These are phyloP conservation scores for Scedosporium apiospermum DNA, from an alignment of 2,329 filamentous ascomycete species.

Conservation along the genomic window DNA sequence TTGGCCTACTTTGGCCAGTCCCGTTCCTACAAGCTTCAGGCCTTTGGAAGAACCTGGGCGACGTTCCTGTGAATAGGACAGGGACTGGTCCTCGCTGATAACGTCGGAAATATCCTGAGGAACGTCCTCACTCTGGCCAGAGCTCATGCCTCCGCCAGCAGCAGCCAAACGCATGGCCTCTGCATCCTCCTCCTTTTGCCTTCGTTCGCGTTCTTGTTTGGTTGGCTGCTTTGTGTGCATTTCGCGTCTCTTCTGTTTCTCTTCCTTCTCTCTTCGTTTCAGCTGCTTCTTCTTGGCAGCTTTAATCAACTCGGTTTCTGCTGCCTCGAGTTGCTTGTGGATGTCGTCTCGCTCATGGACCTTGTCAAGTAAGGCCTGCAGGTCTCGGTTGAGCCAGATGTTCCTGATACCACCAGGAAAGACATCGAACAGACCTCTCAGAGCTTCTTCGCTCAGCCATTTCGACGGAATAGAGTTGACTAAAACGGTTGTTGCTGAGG, in stretches of 20 bases:
- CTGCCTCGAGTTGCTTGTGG: conserved; percentile 63
- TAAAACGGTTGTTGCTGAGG: conserved; percentile 90
- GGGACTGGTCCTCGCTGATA: conserved; percentile 25
- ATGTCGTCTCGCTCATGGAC: conserved; percentile 65
- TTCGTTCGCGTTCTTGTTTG: conserved; percentile 39
- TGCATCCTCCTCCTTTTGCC: conserved; percentile 37
- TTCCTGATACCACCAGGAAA: conserved; percentile 93
- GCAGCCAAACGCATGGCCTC: conserved; percentile 42
- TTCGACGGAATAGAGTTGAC: conserved; percentile 84
- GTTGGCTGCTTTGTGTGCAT: conserved; percentile 36
- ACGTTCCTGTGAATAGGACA: neutral
- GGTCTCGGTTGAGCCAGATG: conserved; percentile 92
- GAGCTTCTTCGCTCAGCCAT: conserved; percentile 77
- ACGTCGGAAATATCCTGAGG: conserved; percentile 41
- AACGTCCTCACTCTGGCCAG: conserved; percentile 42
- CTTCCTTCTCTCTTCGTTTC: conserved; percentile 55
- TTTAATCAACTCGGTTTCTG: conserved; percentile 77
- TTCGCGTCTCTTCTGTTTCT: conserved; percentile 52
- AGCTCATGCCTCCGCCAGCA: conserved; percentile 36
- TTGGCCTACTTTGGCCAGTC: conserved; percentile 24
- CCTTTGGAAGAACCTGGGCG: conserved; percentile 14
- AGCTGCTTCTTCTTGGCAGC: conserved; percentile 69
- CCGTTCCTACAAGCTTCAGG: conserved; percentile 23
- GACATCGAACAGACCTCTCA: conserved; percentile 82
- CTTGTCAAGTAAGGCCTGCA: conserved; percentile 74